phyloP scores from a whole-genome alignment of 192 early-diverging fungal species.

The Podila epicladia region DNA sequence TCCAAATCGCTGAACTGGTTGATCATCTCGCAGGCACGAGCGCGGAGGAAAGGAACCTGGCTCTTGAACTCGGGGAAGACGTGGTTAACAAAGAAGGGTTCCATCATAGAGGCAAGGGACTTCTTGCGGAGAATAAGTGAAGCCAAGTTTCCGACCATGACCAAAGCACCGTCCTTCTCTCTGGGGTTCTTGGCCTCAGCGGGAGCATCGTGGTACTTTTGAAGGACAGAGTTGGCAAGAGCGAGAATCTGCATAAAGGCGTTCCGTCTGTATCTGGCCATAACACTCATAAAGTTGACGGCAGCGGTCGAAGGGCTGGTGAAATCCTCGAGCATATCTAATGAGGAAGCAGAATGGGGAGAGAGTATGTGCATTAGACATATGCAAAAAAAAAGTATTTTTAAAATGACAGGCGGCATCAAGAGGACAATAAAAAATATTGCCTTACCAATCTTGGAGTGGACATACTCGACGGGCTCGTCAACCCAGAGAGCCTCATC shows the following conservation, averaged over 20 bases:
- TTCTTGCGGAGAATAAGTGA: constrained; percentile 71
- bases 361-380: no score
- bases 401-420: no score
- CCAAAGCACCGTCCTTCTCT: constrained; percentile 91
- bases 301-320: constrained; percentile 80
- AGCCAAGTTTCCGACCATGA: constrained; percentile 83
- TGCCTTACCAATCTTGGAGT: constrained; percentile 64
- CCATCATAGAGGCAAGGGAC: constrained; percentile 77
- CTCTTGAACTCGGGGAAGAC: constrained; percentile 94
- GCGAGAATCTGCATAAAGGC: constrained; percentile 84
- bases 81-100: constrained; percentile 84
- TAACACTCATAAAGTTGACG: constrained; percentile 77
- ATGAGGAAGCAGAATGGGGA: no score
- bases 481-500: constrained; percentile 94
- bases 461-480: constrained; percentile 93
- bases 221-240: constrained; percentile 81
- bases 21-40: constrained; percentile 68
- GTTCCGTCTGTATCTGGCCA: constrained; percentile 83
- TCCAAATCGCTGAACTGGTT: constrained; percentile 68
- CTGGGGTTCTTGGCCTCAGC: constrained; percentile 74
- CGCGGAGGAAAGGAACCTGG: constrained; percentile 82
- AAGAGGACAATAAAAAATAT: no score
- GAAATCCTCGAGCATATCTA: constrained; percentile 80
- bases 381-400: no score
- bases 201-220: constrained; percentile 73